Evolutionary conservation across 2,329 filamentous ascomycete genomes (phyloP).

Genomic region (Didymella glomerata): DNA sequence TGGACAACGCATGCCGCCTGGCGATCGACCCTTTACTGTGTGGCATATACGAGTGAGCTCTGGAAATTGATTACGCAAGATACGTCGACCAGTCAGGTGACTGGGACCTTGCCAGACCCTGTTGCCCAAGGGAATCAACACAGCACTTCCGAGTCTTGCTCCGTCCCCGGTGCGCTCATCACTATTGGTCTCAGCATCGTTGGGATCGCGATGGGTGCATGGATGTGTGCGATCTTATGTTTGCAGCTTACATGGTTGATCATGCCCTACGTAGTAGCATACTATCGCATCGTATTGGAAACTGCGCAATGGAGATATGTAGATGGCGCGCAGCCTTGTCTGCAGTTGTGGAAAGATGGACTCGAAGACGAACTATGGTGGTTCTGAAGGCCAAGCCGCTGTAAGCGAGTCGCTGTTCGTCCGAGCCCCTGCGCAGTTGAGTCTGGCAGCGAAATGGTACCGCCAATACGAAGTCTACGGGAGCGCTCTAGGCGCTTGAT

Average conservation of each 20-base stretch:
- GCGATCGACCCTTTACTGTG: not conserved
- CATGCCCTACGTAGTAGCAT: not conserved
- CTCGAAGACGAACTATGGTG: constrained; percentile 1
- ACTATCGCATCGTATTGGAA: not conserved
- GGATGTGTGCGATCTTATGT: not conserved
- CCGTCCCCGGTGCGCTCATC: not conserved
- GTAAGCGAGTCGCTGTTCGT: not conserved
- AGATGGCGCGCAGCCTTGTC: not conserved
- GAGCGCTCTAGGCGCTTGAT: not conserved
- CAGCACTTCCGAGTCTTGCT: not conserved
- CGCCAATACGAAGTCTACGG: not conserved
- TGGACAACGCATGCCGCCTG: not conserved
- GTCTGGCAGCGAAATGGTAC: too few relatives aligned
- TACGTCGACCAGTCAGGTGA: not conserved
- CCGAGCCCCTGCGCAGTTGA: too few relatives aligned
- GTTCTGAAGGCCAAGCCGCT: not conserved
- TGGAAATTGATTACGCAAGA: not conserved
- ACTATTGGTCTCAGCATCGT: not conserved
- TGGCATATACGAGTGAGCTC: not conserved
- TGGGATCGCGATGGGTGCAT: not conserved
- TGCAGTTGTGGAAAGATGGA: not conserved
- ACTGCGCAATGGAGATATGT: not conserved
- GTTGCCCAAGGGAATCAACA: not conserved
- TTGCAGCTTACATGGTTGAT: not conserved
- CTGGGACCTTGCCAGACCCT: not conserved